Evolutionary conservation across 805 yeast species (phyloP), one percentile per base, ranked within the genome.

Genomic region (Monosporozyma yasuniensis): DNA sequence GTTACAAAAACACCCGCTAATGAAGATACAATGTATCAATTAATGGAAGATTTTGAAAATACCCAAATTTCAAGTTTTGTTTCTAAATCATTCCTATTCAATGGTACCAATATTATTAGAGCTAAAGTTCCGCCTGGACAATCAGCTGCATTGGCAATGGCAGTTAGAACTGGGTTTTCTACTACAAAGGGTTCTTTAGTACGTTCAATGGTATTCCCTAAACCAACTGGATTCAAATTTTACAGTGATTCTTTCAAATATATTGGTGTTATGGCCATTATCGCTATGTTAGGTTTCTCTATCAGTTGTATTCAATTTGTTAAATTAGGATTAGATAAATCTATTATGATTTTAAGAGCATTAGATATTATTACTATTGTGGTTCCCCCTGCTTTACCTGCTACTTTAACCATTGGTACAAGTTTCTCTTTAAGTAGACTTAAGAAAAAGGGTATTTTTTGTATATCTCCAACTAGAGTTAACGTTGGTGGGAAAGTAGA

Each of bases 351-450:
- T 5, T 71, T 93, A 50, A 77, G 99, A 57, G 98, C 98, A 0
- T 72, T 93, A 49, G 99, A 93, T 69, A 79, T 93, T 47, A 84
- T 93, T 49, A 93, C 99, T 0, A 89, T 93, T 64, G 99, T 93
- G 6, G 96, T 93, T 1, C 99, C 99, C 1, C 99, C 99, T 1
- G 99, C 99, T 0, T 74, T 93, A 43, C 99, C 99, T 0, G 99
- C 99, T 0, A 93, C 99, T 0, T 71, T 93, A 53, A 89, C 99
- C 0, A 91, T 93, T 52, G 99, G 99, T 18, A 90, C 97, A 0
- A 87, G 91, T 56, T 90, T 93, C 71, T 96, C 99, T 0, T 68
- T 93, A 23, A 73, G 80, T 28, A 74, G 98, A 53, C 72, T 93
- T 54, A 81, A 87, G 54, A 69, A 75, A 52, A 77, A 78, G 52